Conservation (phyloP, 257 asterid species). For the Striga asiatica region DNA sequence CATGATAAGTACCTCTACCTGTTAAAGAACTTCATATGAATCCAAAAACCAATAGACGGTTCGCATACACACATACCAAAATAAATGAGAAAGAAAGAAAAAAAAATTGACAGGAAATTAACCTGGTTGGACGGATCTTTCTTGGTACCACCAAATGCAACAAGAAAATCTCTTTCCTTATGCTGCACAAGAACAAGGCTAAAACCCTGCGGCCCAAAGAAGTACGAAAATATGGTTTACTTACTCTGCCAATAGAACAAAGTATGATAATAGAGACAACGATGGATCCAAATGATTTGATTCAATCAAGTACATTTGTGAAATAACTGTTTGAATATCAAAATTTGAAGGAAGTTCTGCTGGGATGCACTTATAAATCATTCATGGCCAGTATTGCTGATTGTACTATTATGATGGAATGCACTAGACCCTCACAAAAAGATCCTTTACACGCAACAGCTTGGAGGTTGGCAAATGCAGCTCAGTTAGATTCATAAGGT, state of each 20-base stretch:
- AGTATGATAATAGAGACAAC: too few species aligned
- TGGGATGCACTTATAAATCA: too few species aligned
- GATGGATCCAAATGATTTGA: too few species aligned
- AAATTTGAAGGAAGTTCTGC: too few species aligned
- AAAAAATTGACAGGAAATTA: background rate
- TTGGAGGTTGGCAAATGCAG: background rate
- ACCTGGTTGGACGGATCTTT: slow-evolving; percentile 96
- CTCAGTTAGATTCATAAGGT: background rate
- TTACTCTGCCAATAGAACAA: too few species aligned
- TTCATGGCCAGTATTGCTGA: slow-evolving; percentile 5
- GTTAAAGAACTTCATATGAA: slow-evolving; percentile 13
- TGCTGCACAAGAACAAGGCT: slow-evolving; percentile 92
- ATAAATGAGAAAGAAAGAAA: slow-evolving; percentile 17
- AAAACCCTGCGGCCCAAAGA: slow-evolving; percentile 59
- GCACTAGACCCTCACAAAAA: background rate
- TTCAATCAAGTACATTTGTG: too few species aligned
- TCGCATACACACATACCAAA: too few species aligned
- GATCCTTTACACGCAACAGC: too few species aligned
- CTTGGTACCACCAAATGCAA: slow-evolving; percentile 93
- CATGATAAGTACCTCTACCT: slow-evolving; percentile 87
- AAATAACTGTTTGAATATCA: too few species aligned
- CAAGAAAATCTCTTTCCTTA: slow-evolving; percentile 86
- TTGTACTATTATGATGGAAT: background rate
- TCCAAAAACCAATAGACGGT: background rate
- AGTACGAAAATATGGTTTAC: slow-evolving; percentile 7